A percentile compares a stretch with the other conserved stretches of the same genome.
Conservation (phyloP, 306 rosid species). For the Vigna radiata region DNA sequence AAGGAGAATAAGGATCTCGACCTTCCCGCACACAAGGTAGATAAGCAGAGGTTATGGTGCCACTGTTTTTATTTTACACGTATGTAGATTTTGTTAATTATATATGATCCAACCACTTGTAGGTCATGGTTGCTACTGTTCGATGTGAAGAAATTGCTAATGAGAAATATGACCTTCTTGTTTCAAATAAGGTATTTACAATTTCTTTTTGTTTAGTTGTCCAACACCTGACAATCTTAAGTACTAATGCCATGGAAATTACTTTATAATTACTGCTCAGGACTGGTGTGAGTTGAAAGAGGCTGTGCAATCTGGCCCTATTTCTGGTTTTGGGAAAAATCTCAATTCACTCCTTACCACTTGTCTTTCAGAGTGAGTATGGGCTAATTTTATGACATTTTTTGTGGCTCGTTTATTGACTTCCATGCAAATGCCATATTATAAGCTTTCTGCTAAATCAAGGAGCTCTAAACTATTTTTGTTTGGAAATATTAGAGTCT, state of each 20-base stretch:
- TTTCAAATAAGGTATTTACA: constrained; percentile 64
- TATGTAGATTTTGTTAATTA: constrained; percentile 30
- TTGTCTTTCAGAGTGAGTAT: constrained; percentile 72
- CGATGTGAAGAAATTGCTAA: constrained; percentile 93
- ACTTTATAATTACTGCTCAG: constrained; percentile 49
- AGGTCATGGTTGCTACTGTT: constrained; percentile 98
- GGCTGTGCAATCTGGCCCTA: constrained; percentile 61
- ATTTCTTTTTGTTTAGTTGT: constrained; percentile 16
- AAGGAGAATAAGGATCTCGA: constrained; percentile 95
- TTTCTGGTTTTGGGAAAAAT: constrained; percentile 78
- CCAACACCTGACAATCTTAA: background rate
- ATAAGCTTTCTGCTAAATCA: constrained; percentile 4
- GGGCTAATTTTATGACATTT: constrained; percentile 33
- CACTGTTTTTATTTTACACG: constrained; percentile 32
- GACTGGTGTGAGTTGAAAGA: constrained; percentile 75
- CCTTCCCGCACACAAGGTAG: constrained; percentile 95
- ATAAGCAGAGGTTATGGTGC: constrained; percentile 20
- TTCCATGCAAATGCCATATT: background rate
- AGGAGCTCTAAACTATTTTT: background rate
- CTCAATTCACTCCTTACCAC: constrained; percentile 61
- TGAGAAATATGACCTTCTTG: constrained; percentile 67
- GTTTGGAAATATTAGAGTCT: background rate
- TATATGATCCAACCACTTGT: constrained; percentile 31
- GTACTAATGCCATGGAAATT: constrained; percentile 19
- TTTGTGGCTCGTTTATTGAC: constrained; percentile 11